Base-by-base conservation (phyloP, 345 rosid species). In the Populus tremula region DNA sequence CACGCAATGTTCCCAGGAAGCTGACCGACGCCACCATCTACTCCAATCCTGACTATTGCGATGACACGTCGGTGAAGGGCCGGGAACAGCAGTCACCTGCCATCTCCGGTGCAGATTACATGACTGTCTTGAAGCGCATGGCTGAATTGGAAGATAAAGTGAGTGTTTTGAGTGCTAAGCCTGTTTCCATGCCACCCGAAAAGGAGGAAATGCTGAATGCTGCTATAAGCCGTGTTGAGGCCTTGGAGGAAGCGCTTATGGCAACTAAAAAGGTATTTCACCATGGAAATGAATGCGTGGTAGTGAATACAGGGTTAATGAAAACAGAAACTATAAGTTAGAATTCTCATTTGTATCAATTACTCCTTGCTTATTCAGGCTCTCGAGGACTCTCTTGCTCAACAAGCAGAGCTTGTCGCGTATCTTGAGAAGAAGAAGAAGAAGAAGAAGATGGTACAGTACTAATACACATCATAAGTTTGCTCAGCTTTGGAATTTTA, bases 381-480 rank as follows among this genome's bases (percentile, higher is more conserved):
- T 43, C 81, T 95, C 75, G 99, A 91, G 67, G 96, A 95, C 8
- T 87, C 98, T 3, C 83, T 89, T 64, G 50, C 88, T 39, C 90
- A 84, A 68, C 98, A 91, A 71, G 92, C 89, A 73, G 97, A 95
- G 77, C 88, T 95, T 6, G 47, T 88, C 53, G 93, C 91, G 17
- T 93, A 91, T 83, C 80, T 95, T 23, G 95, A 93, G 54, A 91
- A 91, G 72, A 95, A 95, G 88, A 93, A 91, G 86, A 93, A 89
- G 85, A 93, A 88, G 83, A 93, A 90, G 88, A 93, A 90, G 88
- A 71, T 86, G 81, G 92, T 90, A 79, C 13, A 80, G 50, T 12
- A 39, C 72, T 14, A 31, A 72, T 77, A 54, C 4, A 54, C 18
- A 25, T 76, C 59, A 49, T 6, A 43, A 23, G 9, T n/a, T 41